Percentiles rank a stretch among this genome's conserved stretches.
Evolutionary conservation across 106 monocot genomes (phyloP).

Genomic region (Dactylorhiza incarnata): DNA sequence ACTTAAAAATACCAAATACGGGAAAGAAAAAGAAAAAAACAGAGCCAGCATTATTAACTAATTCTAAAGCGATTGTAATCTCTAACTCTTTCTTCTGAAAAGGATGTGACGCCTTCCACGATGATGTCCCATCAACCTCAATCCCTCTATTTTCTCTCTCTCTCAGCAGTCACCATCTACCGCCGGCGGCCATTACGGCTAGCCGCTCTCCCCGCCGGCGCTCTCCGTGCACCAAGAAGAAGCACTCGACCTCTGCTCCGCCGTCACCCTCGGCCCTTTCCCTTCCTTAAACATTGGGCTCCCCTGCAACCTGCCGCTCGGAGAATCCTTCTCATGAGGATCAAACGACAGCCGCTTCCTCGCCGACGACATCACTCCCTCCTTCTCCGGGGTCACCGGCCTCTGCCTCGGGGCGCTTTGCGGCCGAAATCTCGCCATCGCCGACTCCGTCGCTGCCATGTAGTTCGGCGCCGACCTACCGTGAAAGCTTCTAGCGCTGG

Average conservation of each 20-base stretch:
- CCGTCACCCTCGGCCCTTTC: neutral
- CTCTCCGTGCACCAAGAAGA: neutral
- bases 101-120: neutral
- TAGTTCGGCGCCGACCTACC: conserved; percentile 57
- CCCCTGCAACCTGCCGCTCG: neutral
- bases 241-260: neutral
- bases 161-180: neutral
- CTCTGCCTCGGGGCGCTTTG: conserved; percentile 55
- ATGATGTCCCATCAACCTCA: conserved; percentile 7
- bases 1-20: neutral
- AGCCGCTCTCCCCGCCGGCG: neutral
- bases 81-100: neutral
- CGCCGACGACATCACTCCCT: neutral
- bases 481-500: conserved; percentile 47
- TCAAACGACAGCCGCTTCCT: conserved; percentile 8
- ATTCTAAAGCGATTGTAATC: neutral
- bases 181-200: neutral
- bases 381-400: conserved; percentile 6
- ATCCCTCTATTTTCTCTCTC: neutral
- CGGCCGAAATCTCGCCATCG: conserved; percentile 37
- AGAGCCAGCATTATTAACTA: neutral
- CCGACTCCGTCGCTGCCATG: conserved; percentile 58
- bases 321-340: neutral
- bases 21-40: neutral
- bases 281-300: neutral